Evolutionary conservation across 192 early-diverging fungal species (phyloP).

Genomic region (Linnemannia zychae): DNA sequence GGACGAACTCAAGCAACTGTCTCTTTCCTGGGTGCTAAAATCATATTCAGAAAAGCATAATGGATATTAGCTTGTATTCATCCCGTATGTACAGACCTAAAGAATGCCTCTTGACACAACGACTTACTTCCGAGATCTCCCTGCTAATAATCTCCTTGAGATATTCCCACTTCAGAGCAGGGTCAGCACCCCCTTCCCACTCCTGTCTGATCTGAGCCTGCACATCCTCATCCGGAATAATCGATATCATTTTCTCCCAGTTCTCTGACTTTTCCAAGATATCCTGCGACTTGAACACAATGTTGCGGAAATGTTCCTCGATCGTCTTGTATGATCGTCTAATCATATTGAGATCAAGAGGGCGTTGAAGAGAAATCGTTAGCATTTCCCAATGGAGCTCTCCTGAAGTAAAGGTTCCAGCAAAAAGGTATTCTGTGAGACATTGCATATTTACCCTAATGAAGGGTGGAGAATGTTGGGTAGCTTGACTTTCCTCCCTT

Average conservation of each 20-base stretch:
- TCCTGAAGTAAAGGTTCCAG: background rate
- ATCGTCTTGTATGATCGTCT: slow-evolving; percentile 76
- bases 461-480: slow-evolving; percentile 78
- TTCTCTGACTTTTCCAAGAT: slow-evolving; percentile 70
- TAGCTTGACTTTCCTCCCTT: slow-evolving; percentile 80
- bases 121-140: slow-evolving; percentile 16
- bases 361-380: background rate
- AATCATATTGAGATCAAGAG: background rate
- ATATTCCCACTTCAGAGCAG: slow-evolving; percentile 62
- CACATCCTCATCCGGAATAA: slow-evolving; percentile 81
- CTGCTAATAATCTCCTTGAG: slow-evolving; percentile 41
- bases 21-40: slow-evolving; percentile 57
- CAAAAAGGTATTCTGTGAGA: too few species aligned
- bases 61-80: background rate
- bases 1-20: slow-evolving; percentile 53
- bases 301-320: slow-evolving; percentile 78
- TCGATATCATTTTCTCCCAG: slow-evolving; percentile 83
- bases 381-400: background rate
- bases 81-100: too few species aligned
- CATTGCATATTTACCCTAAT: slow-evolving; percentile 59
- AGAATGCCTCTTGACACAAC: too few species aligned
- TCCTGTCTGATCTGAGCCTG: slow-evolving; percentile 44
- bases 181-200: slow-evolving; percentile 58
- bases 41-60: background rate
- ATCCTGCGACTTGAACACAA: slow-evolving; percentile 81